phyloP scores from a whole-genome alignment of 2,329 filamentous ascomycete genomes.

The Aspergillus novofumigatus region DNA sequence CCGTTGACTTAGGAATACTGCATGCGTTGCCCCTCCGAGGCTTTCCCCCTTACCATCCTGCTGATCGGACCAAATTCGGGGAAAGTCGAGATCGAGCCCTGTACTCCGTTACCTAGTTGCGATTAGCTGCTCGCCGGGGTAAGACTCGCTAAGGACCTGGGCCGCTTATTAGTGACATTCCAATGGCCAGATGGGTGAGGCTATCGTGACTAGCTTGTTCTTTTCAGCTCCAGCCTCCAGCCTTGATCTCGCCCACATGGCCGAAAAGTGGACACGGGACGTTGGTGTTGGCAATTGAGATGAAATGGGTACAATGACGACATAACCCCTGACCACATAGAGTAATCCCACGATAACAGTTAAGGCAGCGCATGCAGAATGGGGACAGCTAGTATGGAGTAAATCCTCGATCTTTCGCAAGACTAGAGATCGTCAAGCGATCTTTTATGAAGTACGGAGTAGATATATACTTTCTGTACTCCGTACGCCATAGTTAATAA shows the following conservation, averaged over 20 bases:
- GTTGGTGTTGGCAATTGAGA: neutral
- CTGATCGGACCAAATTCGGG: neutral
- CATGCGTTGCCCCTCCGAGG: neutral
- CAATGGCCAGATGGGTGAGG: neutral
- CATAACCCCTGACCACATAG: neutral
- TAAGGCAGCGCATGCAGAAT: neutral
- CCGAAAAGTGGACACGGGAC: neutral
- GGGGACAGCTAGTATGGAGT: neutral
- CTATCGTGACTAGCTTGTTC: neutral
- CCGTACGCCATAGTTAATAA: neutral
- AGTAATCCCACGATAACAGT: neutral
- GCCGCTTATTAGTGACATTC: neutral
- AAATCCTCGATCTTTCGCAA: neutral
- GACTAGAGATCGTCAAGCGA: neutral
- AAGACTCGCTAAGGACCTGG: neutral
- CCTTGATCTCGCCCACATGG: conserved; percentile 7
- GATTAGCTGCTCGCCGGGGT: neutral
- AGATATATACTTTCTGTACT: neutral
- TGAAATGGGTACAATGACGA: neutral
- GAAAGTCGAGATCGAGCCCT: neutral
- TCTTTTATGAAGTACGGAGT: no score
- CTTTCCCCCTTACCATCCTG: neutral
- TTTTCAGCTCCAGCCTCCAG: conserved; percentile 14
- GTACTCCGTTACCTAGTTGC: neutral
- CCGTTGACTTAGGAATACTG: neutral